phyloP scores from a whole-genome alignment of 2,329 filamentous ascomycete genomes.

The Alternaria arbusti region DNA sequence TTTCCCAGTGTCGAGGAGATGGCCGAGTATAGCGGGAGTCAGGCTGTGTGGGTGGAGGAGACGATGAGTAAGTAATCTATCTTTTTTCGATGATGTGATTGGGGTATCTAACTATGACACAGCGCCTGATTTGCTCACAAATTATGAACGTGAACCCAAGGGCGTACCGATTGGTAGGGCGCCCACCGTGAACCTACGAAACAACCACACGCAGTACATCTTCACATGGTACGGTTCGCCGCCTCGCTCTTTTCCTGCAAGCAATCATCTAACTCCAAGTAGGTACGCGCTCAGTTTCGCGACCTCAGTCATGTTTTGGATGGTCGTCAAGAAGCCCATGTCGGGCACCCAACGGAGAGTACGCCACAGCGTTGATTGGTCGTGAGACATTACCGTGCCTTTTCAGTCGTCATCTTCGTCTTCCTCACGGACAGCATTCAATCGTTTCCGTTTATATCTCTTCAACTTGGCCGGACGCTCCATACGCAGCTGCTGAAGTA shows the following conservation, averaged over 20 bases:
- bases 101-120: conserved; percentile 37
- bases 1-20: conserved; percentile 95
- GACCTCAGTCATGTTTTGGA: conserved; percentile 94
- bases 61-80: conserved; percentile 74
- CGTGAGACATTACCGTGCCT: conserved; percentile 43
- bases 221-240: conserved; percentile 82
- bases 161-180: conserved; percentile 89
- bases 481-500: conserved; percentile 83
- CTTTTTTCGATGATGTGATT: conserved; percentile 8
- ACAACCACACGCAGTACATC: conserved; percentile 98
- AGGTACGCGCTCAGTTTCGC: conserved; percentile 88
- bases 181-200: conserved; percentile 89
- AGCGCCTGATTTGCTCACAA: conserved; percentile 80
- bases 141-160: conserved; percentile 76
- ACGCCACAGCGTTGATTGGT: conserved; percentile 78
- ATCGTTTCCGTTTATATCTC: conserved; percentile 49
- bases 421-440: conserved; percentile 52
- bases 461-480: conserved; percentile 54
- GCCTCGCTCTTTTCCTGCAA: not conserved
- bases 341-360: conserved; percentile 75
- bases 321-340: conserved; percentile 88
- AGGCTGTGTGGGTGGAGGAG: conserved; percentile 93
- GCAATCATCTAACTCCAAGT: conserved; percentile 21
- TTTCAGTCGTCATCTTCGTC: conserved; percentile 53
- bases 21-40: conserved; percentile 80